phyloP scores from a whole-genome alignment of 2,329 filamentous ascomycete species.

The Pseudogymnoascus sp. region DNA sequence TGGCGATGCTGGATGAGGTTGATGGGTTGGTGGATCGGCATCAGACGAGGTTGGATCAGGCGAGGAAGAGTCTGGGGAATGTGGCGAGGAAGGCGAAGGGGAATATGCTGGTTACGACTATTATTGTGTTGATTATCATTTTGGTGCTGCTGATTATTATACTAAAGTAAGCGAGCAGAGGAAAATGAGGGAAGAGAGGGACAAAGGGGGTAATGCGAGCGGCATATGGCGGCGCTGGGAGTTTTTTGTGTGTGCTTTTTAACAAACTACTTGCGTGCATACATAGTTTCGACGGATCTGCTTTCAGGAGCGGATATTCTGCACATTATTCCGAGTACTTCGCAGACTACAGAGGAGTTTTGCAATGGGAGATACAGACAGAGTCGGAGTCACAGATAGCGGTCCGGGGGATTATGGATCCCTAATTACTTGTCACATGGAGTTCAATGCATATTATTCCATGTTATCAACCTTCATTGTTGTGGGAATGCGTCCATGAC shows the following conservation, averaged over 20 bases:
- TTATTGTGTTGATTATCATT: conserved; percentile 60
- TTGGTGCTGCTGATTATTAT: conserved; percentile 62
- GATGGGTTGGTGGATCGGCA: conserved; percentile 79
- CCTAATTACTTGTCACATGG: not conserved
- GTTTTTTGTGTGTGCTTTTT: not conserved
- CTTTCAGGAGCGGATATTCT: not conserved
- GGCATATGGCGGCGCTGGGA: not conserved
- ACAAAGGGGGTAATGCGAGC: not conserved
- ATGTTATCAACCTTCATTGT: not conserved
- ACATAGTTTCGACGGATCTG: not conserved
- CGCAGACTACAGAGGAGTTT: not conserved
- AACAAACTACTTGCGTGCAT: not conserved
- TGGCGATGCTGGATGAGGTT: conserved; percentile 81
- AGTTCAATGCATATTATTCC: not conserved
- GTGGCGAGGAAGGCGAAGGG: conserved; percentile 71
- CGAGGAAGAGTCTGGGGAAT: conserved; percentile 61
- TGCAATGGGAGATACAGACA: not conserved
- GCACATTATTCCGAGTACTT: not conserved
- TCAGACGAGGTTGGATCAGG: conserved; percentile 66
- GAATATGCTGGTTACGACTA: conserved; percentile 74
- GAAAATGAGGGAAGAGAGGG: not conserved
- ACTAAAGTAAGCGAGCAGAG: conserved; percentile 42
- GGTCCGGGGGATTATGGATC: not conserved
- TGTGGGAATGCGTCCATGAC: not conserved
- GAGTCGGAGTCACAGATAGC: not conserved